Evolutionary conservation across 2,329 filamentous ascomycete genomes (phyloP), one percentile per base, ranked within the genome.

Genomic region (Paradendryphiella salina): DNA sequence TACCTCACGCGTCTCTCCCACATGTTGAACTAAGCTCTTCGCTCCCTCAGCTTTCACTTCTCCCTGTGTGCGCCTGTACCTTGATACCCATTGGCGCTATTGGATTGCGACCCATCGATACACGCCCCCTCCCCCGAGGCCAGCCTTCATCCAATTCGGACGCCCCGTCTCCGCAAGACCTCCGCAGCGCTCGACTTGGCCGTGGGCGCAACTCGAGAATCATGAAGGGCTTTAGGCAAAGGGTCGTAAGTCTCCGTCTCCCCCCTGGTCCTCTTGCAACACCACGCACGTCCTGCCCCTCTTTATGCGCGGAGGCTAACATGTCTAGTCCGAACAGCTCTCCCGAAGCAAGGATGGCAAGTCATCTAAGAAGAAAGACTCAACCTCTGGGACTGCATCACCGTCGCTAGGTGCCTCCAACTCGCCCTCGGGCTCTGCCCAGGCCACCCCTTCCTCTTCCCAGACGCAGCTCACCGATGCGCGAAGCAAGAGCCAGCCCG

Each of bases 191-290:
- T 60, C 63, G 57, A 62, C 57, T 58, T 64, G 63, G 61, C 54
- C 54, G 56, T 56, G 64, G 65, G 69, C 67, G 67, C 68, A 55
- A 57, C 60, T 61, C 61, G 76, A 76, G 77, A 88, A 57, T 82
- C 77, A 96, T 97, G 93, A 96, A 96, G 81, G 89, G 90, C 75
- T 96, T 97, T 78, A 89, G 91, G 79, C 90, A 96, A 82, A 90
- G 89, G 88, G 91, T 96, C 82, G 91, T 96, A 85, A 82, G 89
- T 85, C 60, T 64, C 58, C 63, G 55, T 55, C 50, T 50, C 61
- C 59, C 1, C 60, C 54, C 54, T 55, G 54, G 39, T 18, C 60
- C 62, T 61, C 55, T 53, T 37, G 38, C 51, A 41, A 54, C 59
- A 61, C 60, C 60, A 56, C 57, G 52, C 50, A 26, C 46, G 46